Conservation (phyloP, 106 monocot genomes). For the Allium cepa region DNA sequence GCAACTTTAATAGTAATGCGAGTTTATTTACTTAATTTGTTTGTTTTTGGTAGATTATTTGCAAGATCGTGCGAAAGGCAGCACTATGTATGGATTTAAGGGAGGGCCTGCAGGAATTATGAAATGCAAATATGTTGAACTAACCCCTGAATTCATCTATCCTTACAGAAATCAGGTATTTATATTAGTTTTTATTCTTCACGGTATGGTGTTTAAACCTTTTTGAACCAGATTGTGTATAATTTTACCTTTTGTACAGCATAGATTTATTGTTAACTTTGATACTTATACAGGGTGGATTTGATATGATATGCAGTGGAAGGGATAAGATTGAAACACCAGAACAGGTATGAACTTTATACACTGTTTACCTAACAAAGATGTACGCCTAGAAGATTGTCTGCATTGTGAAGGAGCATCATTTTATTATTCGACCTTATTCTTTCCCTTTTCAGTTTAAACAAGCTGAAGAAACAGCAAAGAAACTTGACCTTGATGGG, state of each 20-base stretch:
- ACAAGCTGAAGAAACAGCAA: constrained; percentile 91
- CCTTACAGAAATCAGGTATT: constrained; percentile 93
- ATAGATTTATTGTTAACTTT: background rate
- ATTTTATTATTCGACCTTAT: too few species aligned
- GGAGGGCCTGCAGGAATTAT: constrained; percentile 97
- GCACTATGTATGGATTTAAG: constrained; percentile 79
- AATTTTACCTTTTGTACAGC: background rate
- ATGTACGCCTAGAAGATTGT: too few species aligned
- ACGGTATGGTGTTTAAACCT: background rate
- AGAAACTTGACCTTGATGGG: constrained; percentile 39
- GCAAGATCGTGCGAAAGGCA: constrained; percentile 65
- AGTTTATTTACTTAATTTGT: too few species aligned
- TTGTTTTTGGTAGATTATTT: constrained; percentile 51
- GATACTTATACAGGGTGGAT: constrained; percentile 63
- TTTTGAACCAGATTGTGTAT: too few species aligned
- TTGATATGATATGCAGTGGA: constrained; percentile 99
- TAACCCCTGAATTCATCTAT: constrained; percentile 76
- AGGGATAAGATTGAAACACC: constrained; percentile 99
- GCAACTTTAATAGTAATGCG: too few species aligned
- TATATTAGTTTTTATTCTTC: background rate
- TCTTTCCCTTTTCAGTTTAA: constrained; percentile 49
- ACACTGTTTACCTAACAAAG: too few species aligned
- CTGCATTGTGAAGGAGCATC: too few species aligned
- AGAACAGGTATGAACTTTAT: constrained; percentile 51
- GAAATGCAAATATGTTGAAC: constrained; percentile 86